Base-by-base conservation (phyloP, 257 asterid species). In the Haberlea rhodopensis region DNA sequence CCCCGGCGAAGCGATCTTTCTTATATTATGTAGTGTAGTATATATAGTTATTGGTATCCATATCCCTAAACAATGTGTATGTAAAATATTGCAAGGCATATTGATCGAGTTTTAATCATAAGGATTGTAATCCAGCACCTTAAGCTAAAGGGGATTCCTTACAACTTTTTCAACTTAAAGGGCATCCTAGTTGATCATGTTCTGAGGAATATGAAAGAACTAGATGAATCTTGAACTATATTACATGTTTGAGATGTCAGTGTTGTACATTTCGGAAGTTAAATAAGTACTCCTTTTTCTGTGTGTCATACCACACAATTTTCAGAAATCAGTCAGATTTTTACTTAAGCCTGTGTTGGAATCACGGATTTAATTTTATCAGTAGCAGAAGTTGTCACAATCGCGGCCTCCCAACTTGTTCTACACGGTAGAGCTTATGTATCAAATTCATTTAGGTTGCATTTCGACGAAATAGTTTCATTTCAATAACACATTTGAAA, bases 1-100 rank as follows among this genome's bases (percentile, higher is more conserved):
- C 96, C 10, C 99, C 99, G 11, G 84, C 45, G 63, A 92, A 92
- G 61, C 89, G 94, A 5, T 85, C 94, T 45, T 92, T 89, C 85
- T 92, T 92, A 28, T 92, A 57, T n/a, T n/a, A n/a, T n/a, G n/a
- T n/a, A n/a, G n/a, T n/a, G n/a, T n/a, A n/a, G n/a, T n/a, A 43
- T 5, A 15, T 43, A 43, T 1, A 43, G 51, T 7, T 43, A 43
- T 43, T 15, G 51, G 20, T 16, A 43, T 43, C 51, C 51, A 43
- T 43, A 16, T 43, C 51, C 18, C 19, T 3, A 16, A 13, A 16
- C 8, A 43, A 15, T 43, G 51, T 43, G 20, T 43, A 43, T 15
- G 16, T 43, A 43, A 37, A 10, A 37, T 37, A 37, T 37, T 37
- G n/a, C 0, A 37, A 37, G 5, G 16, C 20, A 43, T 43, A 3